Evolutionary conservation across 2,329 filamentous ascomycete genomes (phyloP), one percentile per base, ranked within the genome.

Genomic region (Camptophora hylomeconis): DNA sequence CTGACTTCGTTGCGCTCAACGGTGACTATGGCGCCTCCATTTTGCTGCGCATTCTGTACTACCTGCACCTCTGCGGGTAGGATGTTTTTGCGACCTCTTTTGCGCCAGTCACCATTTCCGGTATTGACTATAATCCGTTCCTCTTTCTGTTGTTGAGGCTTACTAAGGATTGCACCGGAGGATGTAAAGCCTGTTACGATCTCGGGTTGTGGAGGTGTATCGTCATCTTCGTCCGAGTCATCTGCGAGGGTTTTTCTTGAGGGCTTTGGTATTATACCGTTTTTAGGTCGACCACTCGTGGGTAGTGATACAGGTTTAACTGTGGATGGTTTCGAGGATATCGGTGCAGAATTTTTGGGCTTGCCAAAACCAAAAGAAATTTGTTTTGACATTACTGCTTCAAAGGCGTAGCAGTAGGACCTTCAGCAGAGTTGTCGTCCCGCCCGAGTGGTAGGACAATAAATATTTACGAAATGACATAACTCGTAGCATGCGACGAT

Each of bases 101-200:
- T 63, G 38, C 58, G 60, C 37, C 49, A 44, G 33, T 46, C 57
- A 54, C 33, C 73, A 68, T 33, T 63, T 60, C 43, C 65, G 61
- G 73, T 72, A 77, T 54, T 79, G 19, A 61, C 56, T 39, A 82
- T 81, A 11, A 80, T 57, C 24, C 72, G 57, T 5, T 51, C 40
- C 38, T 48, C 37, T 16, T 43, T 33, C 19, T 48, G 42, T 32
- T 47, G 46, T 24, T 43, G 36, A 12, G 44, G 47, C 16, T 51
- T 51, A 33, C 51, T 53, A 30, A 57, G 53, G 30, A 67, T 50
- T 8, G 63, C 68, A 17, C 67, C 57, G 15, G 56, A 57, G 26
- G 54, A 44, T 1, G 61, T 62, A 36, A 69, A 66, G 0, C 60
- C 64, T 5, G 61, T 63, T 17, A 72, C 67, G 14, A 45, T 48